Evolutionary conservation across 805 yeast genomes (phyloP).

Genomic region (Monosporozyma siamensis): DNA sequence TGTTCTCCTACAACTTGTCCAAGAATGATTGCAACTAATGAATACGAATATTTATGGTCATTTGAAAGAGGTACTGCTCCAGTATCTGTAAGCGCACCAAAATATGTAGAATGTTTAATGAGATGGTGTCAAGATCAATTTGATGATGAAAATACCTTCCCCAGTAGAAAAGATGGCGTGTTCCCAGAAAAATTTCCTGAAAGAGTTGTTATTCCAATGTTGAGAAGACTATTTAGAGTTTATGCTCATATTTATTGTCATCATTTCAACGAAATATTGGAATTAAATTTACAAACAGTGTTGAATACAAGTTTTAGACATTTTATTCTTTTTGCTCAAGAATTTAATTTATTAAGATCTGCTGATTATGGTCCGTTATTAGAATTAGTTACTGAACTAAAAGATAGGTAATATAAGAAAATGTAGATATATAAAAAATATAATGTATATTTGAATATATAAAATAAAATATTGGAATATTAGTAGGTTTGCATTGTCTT

Average conservation of each 20-base stretch:
- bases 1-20: slow-evolving; percentile 96
- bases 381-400: slow-evolving; percentile 54
- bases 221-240: slow-evolving; percentile 85
- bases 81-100: slow-evolving; percentile 85
- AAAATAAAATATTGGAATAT: not conserved
- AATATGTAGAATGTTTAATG: slow-evolving; percentile 87
- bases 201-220: slow-evolving; percentile 64
- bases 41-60: slow-evolving; percentile 96
- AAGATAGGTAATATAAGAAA: slow-evolving; percentile 19
- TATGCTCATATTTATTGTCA: slow-evolving; percentile 98
- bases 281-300: slow-evolving; percentile 85
- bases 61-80: slow-evolving; percentile 65
- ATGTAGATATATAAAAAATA: not conserved
- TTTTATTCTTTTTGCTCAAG: slow-evolving; percentile 77
- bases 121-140: slow-evolving; percentile 89
- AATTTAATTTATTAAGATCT: slow-evolving; percentile 64
- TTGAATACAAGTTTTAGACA: slow-evolving; percentile 91
- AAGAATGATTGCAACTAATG: slow-evolving; percentile 94
- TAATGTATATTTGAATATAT: not conserved
- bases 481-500: not conserved
- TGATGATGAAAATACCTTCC: slow-evolving; percentile 85
- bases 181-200: slow-evolving; percentile 78
- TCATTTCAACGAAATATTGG: slow-evolving; percentile 91
- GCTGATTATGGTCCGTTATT: slow-evolving; percentile 90
- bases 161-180: slow-evolving; percentile 82